Conservation (phyloP, 106 monocot genomes). For the Acorus calamus region DNA sequence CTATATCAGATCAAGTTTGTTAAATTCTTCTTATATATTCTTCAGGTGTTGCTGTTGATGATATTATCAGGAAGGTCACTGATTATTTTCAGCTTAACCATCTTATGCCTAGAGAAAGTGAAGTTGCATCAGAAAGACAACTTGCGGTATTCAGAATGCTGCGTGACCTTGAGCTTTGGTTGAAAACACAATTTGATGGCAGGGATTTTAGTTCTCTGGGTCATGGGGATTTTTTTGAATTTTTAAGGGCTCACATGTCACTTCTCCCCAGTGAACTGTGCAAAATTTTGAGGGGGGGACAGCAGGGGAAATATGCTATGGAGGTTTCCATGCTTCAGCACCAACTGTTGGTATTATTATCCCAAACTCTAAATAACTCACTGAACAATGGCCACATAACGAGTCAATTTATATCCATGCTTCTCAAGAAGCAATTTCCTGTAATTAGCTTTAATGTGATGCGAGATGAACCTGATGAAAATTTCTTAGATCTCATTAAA, state of each 20-base stretch:
- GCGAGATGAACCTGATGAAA: slow-evolving; percentile 27
- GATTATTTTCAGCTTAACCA: slow-evolving; percentile 24
- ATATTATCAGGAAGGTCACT: slow-evolving; percentile 32
- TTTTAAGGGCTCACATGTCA: slow-evolving; percentile 46
- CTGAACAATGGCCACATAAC: slow-evolving; percentile 16
- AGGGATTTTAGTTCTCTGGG: slow-evolving; percentile 65
- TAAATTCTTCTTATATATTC: slow-evolving; percentile 1
- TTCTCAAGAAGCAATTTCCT: slow-evolving; percentile 81
- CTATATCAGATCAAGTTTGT: not conserved
- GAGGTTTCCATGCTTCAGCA: slow-evolving; percentile 33
- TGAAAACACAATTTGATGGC: slow-evolving; percentile 53
- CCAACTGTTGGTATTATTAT: slow-evolving; percentile 57
- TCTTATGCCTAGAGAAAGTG: not conserved
- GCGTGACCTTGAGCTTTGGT: slow-evolving; percentile 58
- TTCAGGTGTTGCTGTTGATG: slow-evolving; percentile 47
- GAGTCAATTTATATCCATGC: slow-evolving; percentile 26
- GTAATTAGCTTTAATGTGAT: slow-evolving; percentile 41
- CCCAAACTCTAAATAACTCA: slow-evolving; percentile 35
- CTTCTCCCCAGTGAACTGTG: slow-evolving; percentile 36
- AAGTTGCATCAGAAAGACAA: slow-evolving; percentile 10
- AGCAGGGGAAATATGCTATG: slow-evolving; percentile 12
- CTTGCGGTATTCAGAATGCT: slow-evolving; percentile 20
- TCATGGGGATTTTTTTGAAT: slow-evolving; percentile 60
- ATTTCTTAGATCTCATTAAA: slow-evolving; percentile 17
- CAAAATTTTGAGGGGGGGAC: slow-evolving; percentile 13